A percentile compares a stretch with the other conserved stretches of the same genome.
phyloP scores from a whole-genome alignment of 371 early-diverging fungal species.

The Dichotomocladium elegans region DNA sequence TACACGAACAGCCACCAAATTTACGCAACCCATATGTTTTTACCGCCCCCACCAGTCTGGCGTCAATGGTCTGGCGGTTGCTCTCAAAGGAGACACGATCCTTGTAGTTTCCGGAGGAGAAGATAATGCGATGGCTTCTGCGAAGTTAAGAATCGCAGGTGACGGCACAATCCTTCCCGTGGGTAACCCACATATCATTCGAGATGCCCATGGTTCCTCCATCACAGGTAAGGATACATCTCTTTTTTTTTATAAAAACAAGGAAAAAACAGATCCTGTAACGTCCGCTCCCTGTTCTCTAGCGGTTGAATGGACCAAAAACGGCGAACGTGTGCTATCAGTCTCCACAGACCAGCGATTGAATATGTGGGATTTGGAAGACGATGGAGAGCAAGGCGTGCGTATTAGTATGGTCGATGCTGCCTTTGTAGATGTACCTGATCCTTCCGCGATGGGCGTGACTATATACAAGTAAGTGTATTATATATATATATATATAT shows the following conservation, averaged over 20 bases:
- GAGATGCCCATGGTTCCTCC: slow-evolving; percentile 53
- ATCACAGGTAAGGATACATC: slow-evolving; percentile 35
- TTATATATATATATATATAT: background rate
- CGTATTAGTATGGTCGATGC: slow-evolving; percentile 28
- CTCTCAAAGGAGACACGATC: slow-evolving; percentile 15
- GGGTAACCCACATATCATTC: slow-evolving; percentile 26
- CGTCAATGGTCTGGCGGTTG: slow-evolving; percentile 46
- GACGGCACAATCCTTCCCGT: background rate
- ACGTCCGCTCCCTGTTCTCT: background rate
- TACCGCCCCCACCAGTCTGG: slow-evolving; percentile 50
- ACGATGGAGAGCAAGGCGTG: slow-evolving; percentile 9
- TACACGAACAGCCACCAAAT: slow-evolving; percentile 22
- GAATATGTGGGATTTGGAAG: slow-evolving; percentile 40
- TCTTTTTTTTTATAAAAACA: background rate
- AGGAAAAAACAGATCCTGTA: background rate
- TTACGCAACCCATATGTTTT: slow-evolving; percentile 29
- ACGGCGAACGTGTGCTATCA: slow-evolving; percentile 28
- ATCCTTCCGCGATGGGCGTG: slow-evolving; percentile 57
- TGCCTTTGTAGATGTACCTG: slow-evolving; percentile 55
- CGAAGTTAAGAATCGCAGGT: slow-evolving; percentile 12
- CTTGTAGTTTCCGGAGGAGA: slow-evolving; percentile 55
- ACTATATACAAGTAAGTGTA: slow-evolving; percentile 23
- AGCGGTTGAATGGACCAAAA: slow-evolving; percentile 38
- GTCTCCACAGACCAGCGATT: slow-evolving; percentile 57
- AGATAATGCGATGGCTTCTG: slow-evolving; percentile 51